Evolutionary conservation across 805 yeast genomes (phyloP).

Genomic region (Zygotorulaspora chibaensis): DNA sequence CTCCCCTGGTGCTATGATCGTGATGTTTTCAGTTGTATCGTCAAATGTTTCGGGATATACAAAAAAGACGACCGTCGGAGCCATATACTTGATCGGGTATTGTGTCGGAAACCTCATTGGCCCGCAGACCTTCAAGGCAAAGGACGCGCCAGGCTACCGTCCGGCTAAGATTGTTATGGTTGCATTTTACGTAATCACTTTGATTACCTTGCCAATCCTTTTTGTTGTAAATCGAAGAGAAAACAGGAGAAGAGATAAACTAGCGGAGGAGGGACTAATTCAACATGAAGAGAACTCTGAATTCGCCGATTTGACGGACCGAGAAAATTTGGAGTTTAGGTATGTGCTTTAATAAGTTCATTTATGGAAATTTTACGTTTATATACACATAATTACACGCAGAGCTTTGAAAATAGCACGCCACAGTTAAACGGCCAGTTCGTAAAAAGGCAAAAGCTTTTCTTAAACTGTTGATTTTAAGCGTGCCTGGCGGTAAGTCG

Average conservation of each 20-base stretch:
- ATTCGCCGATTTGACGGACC: slow-evolving; percentile 55
- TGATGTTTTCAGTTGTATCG: slow-evolving; percentile 55
- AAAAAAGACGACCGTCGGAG: slow-evolving; percentile 49
- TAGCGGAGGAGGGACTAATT: slow-evolving; percentile 29
- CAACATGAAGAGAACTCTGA: slow-evolving; percentile 35
- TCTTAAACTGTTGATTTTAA: too few relatives aligned
- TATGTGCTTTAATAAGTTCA: slow-evolving; percentile 36
- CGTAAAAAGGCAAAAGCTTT: too few relatives aligned
- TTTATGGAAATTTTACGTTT: too few relatives aligned
- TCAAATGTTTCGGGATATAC: slow-evolving; percentile 60
- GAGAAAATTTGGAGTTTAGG: slow-evolving; percentile 52
- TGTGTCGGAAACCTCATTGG: slow-evolving; percentile 56
- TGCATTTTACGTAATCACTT: slow-evolving; percentile 39
- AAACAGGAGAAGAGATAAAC: slow-evolving; percentile 45
- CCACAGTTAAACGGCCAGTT: too few relatives aligned
- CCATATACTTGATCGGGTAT: slow-evolving; percentile 51
- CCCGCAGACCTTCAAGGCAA: slow-evolving; percentile 45
- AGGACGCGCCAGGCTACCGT: slow-evolving; percentile 48
- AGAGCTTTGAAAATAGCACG: too few relatives aligned
- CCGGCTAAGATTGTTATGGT: slow-evolving; percentile 55
- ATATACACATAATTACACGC: too few relatives aligned
- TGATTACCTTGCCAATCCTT: slow-evolving; percentile 33
- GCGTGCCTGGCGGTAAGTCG: too few relatives aligned
- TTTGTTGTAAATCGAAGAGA: slow-evolving; percentile 40
- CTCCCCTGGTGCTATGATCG: slow-evolving; percentile 51